These are phyloP conservation scores for Pyricularia pennisetigena DNA, from an alignment of 2,329 filamentous ascomycete species.

Conservation along the genomic window DNA sequence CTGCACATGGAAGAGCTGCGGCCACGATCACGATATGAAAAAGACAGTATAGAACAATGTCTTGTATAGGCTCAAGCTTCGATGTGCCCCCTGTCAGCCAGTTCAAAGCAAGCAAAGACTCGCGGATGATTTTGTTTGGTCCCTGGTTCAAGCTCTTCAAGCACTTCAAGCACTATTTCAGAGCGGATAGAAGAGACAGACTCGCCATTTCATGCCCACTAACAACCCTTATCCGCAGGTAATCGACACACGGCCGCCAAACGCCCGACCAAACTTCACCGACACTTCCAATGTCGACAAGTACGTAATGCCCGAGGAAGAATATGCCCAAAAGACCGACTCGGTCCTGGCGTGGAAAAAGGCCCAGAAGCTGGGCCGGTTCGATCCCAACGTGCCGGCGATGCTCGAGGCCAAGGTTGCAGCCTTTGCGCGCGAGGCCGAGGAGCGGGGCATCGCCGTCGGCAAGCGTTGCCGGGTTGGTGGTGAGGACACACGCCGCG, in stretches of 20 bases:
- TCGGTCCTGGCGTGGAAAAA: constrained; percentile 95
- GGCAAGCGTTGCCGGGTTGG: constrained; percentile 57
- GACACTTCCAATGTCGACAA: constrained; percentile 78
- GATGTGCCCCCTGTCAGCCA: too few relatives aligned
- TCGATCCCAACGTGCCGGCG: constrained; percentile 74
- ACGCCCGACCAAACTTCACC: constrained; percentile 67
- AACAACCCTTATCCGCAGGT: constrained; percentile 44
- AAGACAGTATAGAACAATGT: neutral
- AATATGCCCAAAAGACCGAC: constrained; percentile 79
- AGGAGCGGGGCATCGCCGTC: constrained; percentile 54
- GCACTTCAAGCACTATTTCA: neutral
- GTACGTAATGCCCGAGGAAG: constrained; percentile 75
- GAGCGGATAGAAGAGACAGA: neutral
- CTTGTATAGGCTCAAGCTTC: too few relatives aligned
- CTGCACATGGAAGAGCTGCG: neutral
- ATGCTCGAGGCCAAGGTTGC: constrained; percentile 64
- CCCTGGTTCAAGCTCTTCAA: neutral
- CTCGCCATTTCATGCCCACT: neutral
- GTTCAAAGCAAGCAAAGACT: neutral
- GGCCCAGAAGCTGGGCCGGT: constrained; percentile 87
- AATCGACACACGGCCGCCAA: constrained; percentile 66
- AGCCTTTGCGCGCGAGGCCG: constrained; percentile 60
- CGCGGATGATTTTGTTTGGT: neutral
- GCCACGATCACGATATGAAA: neutral
- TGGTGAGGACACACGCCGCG: constrained; percentile 58